These are phyloP conservation scores for Trichothecium sympodiale DNA, from an alignment of 2,329 filamentous ascomycete species.

Conservation along the genomic window DNA sequence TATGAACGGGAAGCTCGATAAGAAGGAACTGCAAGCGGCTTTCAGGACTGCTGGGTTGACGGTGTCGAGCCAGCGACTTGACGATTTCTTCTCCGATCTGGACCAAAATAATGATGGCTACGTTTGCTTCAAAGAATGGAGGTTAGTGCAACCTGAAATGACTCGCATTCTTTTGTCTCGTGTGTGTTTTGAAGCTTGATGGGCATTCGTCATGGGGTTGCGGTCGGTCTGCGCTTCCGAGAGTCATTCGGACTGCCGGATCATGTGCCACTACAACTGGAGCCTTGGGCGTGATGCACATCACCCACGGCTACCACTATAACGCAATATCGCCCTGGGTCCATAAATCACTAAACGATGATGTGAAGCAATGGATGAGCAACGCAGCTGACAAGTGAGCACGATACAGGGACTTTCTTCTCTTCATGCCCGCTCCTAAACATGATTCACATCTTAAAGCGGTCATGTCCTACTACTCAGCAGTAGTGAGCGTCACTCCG, in stretches of 20 bases:
- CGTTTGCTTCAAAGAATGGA: constrained; percentile 92
- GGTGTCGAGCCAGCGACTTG: constrained; percentile 65
- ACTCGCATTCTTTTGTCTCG: too few species aligned
- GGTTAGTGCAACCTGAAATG: constrained; percentile 49
- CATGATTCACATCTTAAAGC: constrained; percentile 63
- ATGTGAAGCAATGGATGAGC: too few species aligned
- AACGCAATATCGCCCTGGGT: too few species aligned
- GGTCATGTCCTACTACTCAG: constrained; percentile 83
- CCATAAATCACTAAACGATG: too few species aligned
- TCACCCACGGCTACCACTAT: too few species aligned
- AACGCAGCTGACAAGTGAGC: constrained; percentile 12
- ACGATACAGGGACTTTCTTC: constrained; percentile 66
- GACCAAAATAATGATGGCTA: constrained; percentile 80
- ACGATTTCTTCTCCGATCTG: constrained; percentile 80
- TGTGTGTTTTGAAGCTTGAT: too few species aligned
- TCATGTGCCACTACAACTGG: too few species aligned
- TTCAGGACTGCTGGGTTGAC: constrained; percentile 69
- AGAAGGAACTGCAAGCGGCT: constrained; percentile 68
- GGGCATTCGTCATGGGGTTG: constrained; percentile 2
- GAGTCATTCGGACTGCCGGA: too few species aligned
- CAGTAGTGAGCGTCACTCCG: constrained; percentile 77
- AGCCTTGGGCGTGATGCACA: constrained; percentile 2
- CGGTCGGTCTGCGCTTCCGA: too few species aligned
- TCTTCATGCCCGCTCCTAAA: constrained; percentile 65
- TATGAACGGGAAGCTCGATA: constrained; percentile 75